These are phyloP conservation scores for Pseudohalonectria lignicola DNA, from an alignment of 2,329 filamentous ascomycete genomes.

Conservation along the genomic window DNA sequence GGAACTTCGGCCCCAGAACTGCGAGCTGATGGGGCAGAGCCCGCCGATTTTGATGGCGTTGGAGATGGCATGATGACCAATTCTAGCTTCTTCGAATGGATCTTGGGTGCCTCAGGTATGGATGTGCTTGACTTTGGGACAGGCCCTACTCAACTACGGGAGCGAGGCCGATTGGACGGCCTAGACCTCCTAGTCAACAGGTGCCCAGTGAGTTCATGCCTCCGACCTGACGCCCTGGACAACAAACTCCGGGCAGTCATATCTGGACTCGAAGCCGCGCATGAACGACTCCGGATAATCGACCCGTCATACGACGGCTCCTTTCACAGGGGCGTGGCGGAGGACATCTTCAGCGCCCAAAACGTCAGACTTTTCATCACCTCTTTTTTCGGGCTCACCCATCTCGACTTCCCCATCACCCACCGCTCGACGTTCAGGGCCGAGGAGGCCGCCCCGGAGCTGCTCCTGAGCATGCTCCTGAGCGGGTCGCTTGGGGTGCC, in stretches of 20 bases:
- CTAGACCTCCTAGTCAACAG: too few species aligned
- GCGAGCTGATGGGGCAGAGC: too few species aligned
- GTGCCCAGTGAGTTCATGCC: too few species aligned
- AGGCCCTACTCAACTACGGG: too few species aligned
- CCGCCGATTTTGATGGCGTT: too few species aligned
- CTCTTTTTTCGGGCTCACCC: conserved; percentile 14
- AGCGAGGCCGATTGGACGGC: too few species aligned
- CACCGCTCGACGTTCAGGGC: conserved; percentile 14
- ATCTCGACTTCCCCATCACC: conserved; percentile 15
- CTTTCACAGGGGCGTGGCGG: conserved; percentile 8
- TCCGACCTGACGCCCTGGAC: too few species aligned
- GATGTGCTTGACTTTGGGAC: too few species aligned
- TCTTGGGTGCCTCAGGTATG: too few species aligned
- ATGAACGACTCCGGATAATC: conserved; percentile 6
- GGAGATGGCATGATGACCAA: neutral
- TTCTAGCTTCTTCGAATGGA: conserved; percentile 6
- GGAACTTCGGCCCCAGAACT: too few species aligned
- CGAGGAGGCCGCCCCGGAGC: conserved; percentile 3
- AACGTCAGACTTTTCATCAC: conserved; percentile 10
- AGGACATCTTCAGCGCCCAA: conserved; percentile 9
- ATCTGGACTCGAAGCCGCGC: conserved; percentile 6
- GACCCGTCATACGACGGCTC: conserved; percentile 7
- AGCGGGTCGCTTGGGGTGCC: conserved; percentile 2
- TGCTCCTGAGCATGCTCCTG: conserved; percentile 1
- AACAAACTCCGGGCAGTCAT: too few species aligned